phyloP scores from a whole-genome alignment of 176 grass and related monocot species.

The Bromus sterilis region DNA sequence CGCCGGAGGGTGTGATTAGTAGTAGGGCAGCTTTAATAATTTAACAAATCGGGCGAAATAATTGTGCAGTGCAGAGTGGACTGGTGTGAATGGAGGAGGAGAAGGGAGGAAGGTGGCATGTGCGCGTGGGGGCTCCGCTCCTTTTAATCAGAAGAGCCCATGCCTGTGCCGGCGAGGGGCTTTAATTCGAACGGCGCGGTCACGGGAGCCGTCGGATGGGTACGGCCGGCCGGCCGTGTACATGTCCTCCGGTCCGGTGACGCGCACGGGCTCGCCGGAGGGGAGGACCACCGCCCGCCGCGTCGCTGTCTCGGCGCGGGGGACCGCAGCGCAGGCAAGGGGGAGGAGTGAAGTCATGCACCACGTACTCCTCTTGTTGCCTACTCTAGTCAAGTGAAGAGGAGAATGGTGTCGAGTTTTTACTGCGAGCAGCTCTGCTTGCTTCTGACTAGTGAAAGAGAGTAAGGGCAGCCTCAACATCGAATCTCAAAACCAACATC shows the following conservation, averaged over 20 bases:
- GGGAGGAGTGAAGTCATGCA: background rate
- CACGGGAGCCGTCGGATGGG: constrained; percentile 26
- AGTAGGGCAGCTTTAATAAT: background rate
- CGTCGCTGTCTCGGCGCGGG: constrained; percentile 24
- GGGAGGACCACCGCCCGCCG: background rate
- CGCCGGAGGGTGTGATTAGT: background rate
- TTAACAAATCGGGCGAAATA: background rate
- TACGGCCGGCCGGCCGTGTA: background rate
- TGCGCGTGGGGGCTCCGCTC: background rate
- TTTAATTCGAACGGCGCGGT: constrained; percentile 35
- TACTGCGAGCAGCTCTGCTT: too few relatives aligned
- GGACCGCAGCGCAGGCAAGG: background rate
- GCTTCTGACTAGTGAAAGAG: too few relatives aligned
- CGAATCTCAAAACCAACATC: too few relatives aligned
- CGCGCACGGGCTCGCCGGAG: constrained; percentile 19
- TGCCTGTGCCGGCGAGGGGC: background rate
- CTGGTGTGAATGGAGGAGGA: background rate
- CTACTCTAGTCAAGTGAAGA: background rate
- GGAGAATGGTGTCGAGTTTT: background rate
- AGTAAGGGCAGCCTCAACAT: too few relatives aligned
- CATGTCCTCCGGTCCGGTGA: background rate
- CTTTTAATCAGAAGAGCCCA: constrained; percentile 17
- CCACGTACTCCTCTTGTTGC: background rate
- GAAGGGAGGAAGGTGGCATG: background rate
- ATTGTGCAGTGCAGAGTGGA: background rate